Conservation (phyloP, 73 alveolate genomes). For the Stentor coeruleus region DNA sequence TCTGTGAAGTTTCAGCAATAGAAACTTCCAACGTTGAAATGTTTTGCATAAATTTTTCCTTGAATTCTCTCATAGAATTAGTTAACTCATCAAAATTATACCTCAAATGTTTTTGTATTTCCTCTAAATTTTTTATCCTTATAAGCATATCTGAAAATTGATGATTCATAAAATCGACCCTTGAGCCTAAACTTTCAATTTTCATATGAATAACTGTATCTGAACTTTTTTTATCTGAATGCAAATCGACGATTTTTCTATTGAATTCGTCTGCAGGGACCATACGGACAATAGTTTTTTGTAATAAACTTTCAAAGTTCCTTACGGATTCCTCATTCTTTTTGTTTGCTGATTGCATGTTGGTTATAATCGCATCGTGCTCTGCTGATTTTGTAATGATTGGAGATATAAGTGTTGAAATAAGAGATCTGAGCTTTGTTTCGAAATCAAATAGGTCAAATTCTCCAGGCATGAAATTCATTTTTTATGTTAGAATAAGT, state of each 20-base stretch:
- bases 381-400: neutral
- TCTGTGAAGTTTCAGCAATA: neutral
- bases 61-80: neutral
- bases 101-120: neutral
- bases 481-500: no score
- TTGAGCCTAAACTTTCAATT: neutral
- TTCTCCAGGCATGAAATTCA: no score
- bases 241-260: neutral
- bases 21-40: neutral
- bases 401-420: neutral
- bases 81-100: neutral
- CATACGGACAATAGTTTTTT: neutral
- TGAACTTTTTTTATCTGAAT: neutral
- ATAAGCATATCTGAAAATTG: neutral
- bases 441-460: conserved; percentile 1
- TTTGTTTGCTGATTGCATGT: neutral
- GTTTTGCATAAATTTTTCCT: neutral
- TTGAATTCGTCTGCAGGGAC: neutral
- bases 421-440: neutral
- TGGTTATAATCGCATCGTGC: neutral
- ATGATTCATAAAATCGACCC: neutral
- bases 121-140: neutral
- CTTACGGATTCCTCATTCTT: neutral
- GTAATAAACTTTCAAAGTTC: neutral
- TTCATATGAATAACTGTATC: neutral